phyloP scores from a whole-genome alignment of 2,329 filamentous ascomycete genomes.

The Fusarium sp. region DNA sequence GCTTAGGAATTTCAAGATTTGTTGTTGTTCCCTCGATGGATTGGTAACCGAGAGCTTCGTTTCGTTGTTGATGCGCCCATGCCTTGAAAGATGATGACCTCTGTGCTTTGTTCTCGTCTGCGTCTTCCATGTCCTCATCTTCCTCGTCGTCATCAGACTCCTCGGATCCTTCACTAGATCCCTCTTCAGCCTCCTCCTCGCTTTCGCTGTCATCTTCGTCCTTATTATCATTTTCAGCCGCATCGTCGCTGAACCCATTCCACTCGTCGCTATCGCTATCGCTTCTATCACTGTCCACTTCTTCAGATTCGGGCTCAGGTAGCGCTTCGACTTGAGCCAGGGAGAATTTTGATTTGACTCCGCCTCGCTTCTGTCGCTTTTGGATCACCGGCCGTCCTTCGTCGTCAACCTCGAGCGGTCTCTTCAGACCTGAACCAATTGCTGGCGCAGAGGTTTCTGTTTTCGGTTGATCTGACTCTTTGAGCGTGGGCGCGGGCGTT shows the following conservation, averaged over 20 bases:
- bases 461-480: slow-evolving; percentile 13
- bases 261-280: slow-evolving; percentile 63
- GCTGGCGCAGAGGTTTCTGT: slow-evolving; percentile 5
- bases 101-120: slow-evolving; percentile 47
- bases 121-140: slow-evolving; percentile 48
- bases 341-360: slow-evolving; percentile 67
- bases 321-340: slow-evolving; percentile 54
- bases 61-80: slow-evolving; percentile 90
- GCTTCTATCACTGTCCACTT: slow-evolving; percentile 39
- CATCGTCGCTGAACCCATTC: slow-evolving; percentile 69
- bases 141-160: slow-evolving; percentile 50
- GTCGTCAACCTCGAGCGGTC: slow-evolving; percentile 83
- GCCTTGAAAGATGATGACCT: slow-evolving; percentile 82
- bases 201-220: slow-evolving; percentile 41
- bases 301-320: slow-evolving; percentile 49
- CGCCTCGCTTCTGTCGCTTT: slow-evolving; percentile 80
- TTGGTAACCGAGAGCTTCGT: slow-evolving; percentile 79
- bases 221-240: slow-evolving; percentile 48
- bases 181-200: slow-evolving; percentile 44
- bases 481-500: neutral
- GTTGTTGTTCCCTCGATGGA: slow-evolving; percentile 58
- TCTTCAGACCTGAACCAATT: slow-evolving; percentile 84
- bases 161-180: slow-evolving; percentile 43
- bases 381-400: slow-evolving; percentile 84
- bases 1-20: slow-evolving; percentile 64